phyloP scores from a whole-genome alignment of 305 asterid species.

The Fraxinus paxiana region DNA sequence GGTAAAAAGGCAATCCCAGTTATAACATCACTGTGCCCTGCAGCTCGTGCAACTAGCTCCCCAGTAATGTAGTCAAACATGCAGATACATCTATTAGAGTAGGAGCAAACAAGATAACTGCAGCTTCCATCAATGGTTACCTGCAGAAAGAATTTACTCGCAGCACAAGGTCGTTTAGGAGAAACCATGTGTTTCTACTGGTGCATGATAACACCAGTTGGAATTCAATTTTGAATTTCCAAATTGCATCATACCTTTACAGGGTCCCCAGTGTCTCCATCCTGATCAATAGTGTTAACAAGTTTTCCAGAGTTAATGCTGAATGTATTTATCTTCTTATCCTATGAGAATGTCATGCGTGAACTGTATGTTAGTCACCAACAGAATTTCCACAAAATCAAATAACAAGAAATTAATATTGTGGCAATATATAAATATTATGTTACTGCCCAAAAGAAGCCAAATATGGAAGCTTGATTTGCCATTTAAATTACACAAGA shows the following conservation, averaged over 20 bases:
- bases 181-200: conserved; percentile 5
- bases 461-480: neutral
- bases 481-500: conserved; percentile 2
- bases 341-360: conserved; percentile 35
- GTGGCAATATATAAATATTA: neutral
- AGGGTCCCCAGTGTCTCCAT: conserved; percentile 44
- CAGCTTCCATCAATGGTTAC: conserved; percentile 52
- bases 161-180: conserved; percentile 17
- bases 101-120: conserved; percentile 55
- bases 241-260: conserved; percentile 37
- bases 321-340: conserved; percentile 50
- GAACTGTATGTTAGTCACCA: neutral
- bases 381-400: conserved; percentile 6
- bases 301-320: conserved; percentile 49
- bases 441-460: neutral
- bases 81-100: conserved; percentile 49
- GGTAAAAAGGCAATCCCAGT: conserved; percentile 59
- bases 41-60: conserved; percentile 57
- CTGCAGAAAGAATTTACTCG: conserved; percentile 33
- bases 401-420: neutral
- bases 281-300: conserved; percentile 47
- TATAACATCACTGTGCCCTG: conserved; percentile 51
- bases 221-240: neutral
- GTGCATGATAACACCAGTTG: conserved; percentile 10
- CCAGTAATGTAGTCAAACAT: conserved; percentile 52